Evolutionary conservation across 78 protist genomes (phyloP).

Genomic region (Dictyostelium intermedium): DNA sequence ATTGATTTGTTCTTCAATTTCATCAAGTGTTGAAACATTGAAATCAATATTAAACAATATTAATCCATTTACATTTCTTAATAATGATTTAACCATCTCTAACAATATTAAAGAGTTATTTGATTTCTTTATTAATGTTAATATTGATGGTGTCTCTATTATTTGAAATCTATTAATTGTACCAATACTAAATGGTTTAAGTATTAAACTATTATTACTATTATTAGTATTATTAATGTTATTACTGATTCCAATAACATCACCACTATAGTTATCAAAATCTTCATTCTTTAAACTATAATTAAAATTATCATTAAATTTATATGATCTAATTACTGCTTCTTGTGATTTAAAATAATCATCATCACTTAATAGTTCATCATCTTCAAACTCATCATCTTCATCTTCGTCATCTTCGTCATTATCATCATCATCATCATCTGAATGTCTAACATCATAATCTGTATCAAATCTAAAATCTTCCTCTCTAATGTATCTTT

Average conservation of each 20-base stretch:
- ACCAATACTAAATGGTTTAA: constrained; percentile 6
- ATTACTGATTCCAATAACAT: background rate
- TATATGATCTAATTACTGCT: background rate
- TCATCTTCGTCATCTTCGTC: background rate
- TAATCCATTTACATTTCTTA: background rate
- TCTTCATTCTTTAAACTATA: background rate
- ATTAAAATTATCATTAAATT: background rate
- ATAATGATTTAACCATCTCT: background rate
- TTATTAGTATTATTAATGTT: background rate
- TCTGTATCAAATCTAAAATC: background rate
- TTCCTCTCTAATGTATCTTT: background rate
- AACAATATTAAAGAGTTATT: background rate
- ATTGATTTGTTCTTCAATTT: background rate
- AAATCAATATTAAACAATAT: background rate
- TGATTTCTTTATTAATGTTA: background rate
- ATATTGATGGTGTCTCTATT: constrained; percentile 1
- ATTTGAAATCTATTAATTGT: background rate
- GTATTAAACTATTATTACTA: background rate
- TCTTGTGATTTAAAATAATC: constrained; percentile 2
- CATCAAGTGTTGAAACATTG: background rate
- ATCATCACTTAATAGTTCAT: background rate
- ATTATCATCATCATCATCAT: background rate
- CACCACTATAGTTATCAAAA: background rate
- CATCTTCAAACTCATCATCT: background rate
- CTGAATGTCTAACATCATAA: background rate